A percentile compares a stretch with the other conserved stretches of the same genome.
Conservation (phyloP, 176 grass and related monocot genomes). For the Triticum timopheevii region DNA sequence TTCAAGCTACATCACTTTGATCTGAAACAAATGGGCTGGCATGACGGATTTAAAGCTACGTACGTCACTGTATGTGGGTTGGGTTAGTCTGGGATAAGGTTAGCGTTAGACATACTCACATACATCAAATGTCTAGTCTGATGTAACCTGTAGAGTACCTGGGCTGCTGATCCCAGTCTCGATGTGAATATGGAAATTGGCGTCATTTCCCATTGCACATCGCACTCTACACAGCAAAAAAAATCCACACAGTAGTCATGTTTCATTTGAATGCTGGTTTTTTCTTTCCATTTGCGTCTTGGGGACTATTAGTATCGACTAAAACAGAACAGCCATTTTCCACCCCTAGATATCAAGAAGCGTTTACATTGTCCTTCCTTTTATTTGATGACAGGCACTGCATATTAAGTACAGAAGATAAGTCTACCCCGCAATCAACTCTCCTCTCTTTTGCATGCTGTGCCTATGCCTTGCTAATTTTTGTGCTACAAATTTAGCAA, state of each 20-base stretch:
- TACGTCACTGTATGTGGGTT: background rate
- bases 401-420: too few relatives aligned
- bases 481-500: background rate
- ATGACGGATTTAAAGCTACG: background rate
- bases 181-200: background rate
- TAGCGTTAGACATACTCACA: background rate
- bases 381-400: too few relatives aligned
- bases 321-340: background rate
- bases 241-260: background rate
- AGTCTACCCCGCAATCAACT: background rate
- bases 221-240: background rate
- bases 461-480: background rate
- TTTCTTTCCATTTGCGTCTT: background rate
- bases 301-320: background rate
- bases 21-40: background rate
- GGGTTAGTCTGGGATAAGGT: background rate
- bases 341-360: background rate
- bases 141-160: background rate
- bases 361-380: background rate
- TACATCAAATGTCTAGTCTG: background rate
- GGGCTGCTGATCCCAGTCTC: background rate
- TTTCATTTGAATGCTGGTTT: background rate
- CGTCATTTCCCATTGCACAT: background rate
- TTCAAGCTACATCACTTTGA: background rate
- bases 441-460: background rate